A percentile compares a stretch with the other conserved stretches of the same genome.
Conservation (phyloP, 108 stramenopile genomes). For the Skeletonema potamos region DNA sequence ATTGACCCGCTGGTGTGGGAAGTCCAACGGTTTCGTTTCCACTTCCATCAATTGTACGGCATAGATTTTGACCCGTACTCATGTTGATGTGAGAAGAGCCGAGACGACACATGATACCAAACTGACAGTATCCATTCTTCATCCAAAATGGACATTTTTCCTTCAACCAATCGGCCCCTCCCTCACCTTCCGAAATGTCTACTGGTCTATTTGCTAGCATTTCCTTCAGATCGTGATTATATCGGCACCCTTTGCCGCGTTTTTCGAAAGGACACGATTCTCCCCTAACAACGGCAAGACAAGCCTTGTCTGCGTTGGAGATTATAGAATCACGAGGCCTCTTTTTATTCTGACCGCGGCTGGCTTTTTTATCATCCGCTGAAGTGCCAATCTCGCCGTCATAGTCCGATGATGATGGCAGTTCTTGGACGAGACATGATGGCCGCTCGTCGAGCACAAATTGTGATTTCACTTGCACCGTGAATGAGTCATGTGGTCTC, state of each 20-base stretch:
- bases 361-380: constrained; percentile 2
- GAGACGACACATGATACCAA: constrained; percentile 75
- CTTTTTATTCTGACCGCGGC: constrained; percentile 73
- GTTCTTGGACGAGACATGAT: constrained; percentile 25
- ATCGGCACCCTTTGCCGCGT: constrained; percentile 60
- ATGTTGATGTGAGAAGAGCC: constrained; percentile 71
- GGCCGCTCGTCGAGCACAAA: constrained; percentile 44
- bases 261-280: constrained; percentile 50
- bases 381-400: background rate
- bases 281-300: constrained; percentile 59
- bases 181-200: constrained; percentile 59
- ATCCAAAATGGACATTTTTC: constrained; percentile 40
- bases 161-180: constrained; percentile 37
- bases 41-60: constrained; percentile 8
- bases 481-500: background rate
- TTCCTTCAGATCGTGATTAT: constrained; percentile 79
- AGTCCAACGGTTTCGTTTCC: constrained; percentile 27
- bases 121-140: constrained; percentile 54
- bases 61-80: constrained; percentile 71
- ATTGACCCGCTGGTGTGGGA: background rate
- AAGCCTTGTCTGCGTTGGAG: constrained; percentile 54
- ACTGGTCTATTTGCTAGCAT: constrained; percentile 56
- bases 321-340: constrained; percentile 71
- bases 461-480: constrained; percentile 58
- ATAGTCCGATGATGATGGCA: constrained; percentile 1